Evolutionary conservation across 805 yeast genomes (phyloP).

Genomic region (Candida quercuum): DNA sequence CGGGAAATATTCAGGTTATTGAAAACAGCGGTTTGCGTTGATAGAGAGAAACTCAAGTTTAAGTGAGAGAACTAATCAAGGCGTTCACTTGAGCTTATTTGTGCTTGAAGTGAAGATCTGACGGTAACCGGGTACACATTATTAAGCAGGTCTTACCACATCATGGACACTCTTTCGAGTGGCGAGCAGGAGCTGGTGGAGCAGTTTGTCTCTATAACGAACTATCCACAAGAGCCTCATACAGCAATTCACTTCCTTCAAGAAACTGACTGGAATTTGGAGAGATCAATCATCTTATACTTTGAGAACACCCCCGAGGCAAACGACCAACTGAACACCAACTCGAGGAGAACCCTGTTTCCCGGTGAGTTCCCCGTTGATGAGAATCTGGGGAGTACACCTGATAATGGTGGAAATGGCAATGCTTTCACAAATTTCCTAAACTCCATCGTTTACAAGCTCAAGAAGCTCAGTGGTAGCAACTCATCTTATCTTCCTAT

Average conservation of each 20-base stretch:
- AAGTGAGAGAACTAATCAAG: not conserved
- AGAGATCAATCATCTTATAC: conserved; percentile 23
- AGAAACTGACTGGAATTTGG: conserved; percentile 34
- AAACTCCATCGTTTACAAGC: conserved; percentile 19
- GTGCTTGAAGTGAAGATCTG: too few species aligned
- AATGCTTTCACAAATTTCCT: conserved; percentile 14
- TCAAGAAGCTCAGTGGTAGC: conserved; percentile 16
- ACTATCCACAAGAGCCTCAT: conserved; percentile 13
- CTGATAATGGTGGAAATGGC: not conserved
- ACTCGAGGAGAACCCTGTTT: conserved; percentile 1
- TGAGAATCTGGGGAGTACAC: not conserved
- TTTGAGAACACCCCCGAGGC: conserved; percentile 21
- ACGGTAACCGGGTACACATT: too few species aligned
- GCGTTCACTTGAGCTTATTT: too few species aligned
- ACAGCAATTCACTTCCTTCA: conserved; percentile 19
- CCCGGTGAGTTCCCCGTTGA: conserved; percentile 3
- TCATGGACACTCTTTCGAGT: conserved; percentile 14
- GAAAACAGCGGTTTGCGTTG: too few species aligned
- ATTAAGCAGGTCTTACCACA: not conserved
- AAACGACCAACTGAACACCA: conserved; percentile 17
- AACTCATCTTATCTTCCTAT: conserved; percentile 24
- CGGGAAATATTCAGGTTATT: too few species aligned
- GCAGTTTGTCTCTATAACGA: conserved; percentile 16
- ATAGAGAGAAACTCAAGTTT: not conserved
- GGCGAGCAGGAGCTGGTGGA: conserved; percentile 9